Percentiles rank a stretch among this genome's conserved stretches.
phyloP scores from a whole-genome alignment of 208 protist genomes.

The Vickermania ingenoplastis region DNA sequence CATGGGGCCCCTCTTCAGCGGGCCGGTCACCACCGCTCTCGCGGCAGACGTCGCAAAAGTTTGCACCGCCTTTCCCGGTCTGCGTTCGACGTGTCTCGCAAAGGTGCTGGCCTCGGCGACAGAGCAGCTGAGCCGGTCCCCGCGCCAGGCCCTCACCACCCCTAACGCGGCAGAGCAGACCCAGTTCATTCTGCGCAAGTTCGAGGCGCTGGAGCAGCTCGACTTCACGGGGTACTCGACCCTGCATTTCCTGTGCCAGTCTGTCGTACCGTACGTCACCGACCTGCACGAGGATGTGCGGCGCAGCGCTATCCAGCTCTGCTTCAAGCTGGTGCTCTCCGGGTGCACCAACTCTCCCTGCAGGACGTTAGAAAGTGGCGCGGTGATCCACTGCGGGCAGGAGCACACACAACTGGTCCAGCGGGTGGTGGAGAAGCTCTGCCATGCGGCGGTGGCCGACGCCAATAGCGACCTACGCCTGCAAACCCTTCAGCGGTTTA shows the following conservation, averaged over 20 bases:
- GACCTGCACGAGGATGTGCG: constrained; percentile 81
- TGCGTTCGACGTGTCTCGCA: constrained; percentile 78
- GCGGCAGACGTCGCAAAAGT: constrained; percentile 75
- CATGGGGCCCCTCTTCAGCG: constrained; percentile 65
- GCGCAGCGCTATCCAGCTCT: constrained; percentile 75
- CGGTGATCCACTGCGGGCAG: constrained; percentile 67
- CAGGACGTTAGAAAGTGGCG: constrained; percentile 42
- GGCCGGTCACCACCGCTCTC: constrained; percentile 57
- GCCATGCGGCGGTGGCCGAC: constrained; percentile 81
- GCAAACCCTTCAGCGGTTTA: constrained; percentile 72
- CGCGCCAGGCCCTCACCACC: constrained; percentile 6
- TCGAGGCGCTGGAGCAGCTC: constrained; percentile 57
- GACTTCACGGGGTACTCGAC: constrained; percentile 86
- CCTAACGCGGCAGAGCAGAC: constrained; percentile 9
- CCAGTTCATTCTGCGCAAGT: constrained; percentile 34
- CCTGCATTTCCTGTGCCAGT: constrained; percentile 76
- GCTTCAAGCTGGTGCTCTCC: constrained; percentile 81
- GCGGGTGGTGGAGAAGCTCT: constrained; percentile 60
- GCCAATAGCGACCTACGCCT: constrained; percentile 83
- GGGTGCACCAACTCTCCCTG: constrained; percentile 74
- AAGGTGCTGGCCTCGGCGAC: constrained; percentile 82
- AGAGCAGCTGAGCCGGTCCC: constrained; percentile 30
- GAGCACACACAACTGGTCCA: constrained; percentile 80
- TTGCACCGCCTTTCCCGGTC: constrained; percentile 79
- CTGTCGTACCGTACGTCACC: constrained; percentile 63